A percentile compares a stretch with the other conserved stretches of the same genome.
phyloP scores from a whole-genome alignment of 1,139 yeast species.

The Protomyces arabidopsidicola region DNA sequence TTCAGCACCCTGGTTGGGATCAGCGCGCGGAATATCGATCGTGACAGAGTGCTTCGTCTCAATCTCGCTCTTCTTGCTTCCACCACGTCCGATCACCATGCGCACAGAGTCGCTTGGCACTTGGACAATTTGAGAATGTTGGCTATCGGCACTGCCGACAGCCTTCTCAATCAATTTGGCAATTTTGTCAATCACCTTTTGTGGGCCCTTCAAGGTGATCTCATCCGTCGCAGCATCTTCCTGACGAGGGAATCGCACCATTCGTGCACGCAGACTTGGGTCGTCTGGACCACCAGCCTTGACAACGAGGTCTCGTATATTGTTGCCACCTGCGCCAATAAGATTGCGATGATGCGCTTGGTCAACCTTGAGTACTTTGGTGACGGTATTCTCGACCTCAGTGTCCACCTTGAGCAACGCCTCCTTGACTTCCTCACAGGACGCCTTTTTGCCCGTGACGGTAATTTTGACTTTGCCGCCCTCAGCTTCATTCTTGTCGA shows the following conservation, averaged over 20 bases:
- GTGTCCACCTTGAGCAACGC: slow-evolving; percentile 60
- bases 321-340: slow-evolving; percentile 77
- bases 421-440: slow-evolving; percentile 68
- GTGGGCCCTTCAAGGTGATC: slow-evolving; percentile 71
- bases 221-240: slow-evolving; percentile 55
- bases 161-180: slow-evolving; percentile 60
- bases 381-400: slow-evolving; percentile 62
- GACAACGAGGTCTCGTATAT: slow-evolving; percentile 66
- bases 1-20: slow-evolving; percentile 54
- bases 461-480: slow-evolving; percentile 51
- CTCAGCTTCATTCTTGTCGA: slow-evolving; percentile 49
- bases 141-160: slow-evolving; percentile 61
- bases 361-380: slow-evolving; percentile 62
- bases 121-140: slow-evolving; percentile 53
- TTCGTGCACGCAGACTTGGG: slow-evolving; percentile 45
- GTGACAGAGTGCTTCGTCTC: slow-evolving; percentile 65
- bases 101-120: slow-evolving; percentile 74
- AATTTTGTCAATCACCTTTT: slow-evolving; percentile 64
- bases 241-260: slow-evolving; percentile 71
- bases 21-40: slow-evolving; percentile 63
- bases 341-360: slow-evolving; percentile 73
- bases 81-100: slow-evolving; percentile 75
- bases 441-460: slow-evolving; percentile 73
- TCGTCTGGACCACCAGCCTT: slow-evolving; percentile 69
- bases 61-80: slow-evolving; percentile 64